Evolutionary conservation across 257 asterid genomes (phyloP), one percentile per base, ranked within the genome.

Genomic region (Forsythia viridissima): DNA sequence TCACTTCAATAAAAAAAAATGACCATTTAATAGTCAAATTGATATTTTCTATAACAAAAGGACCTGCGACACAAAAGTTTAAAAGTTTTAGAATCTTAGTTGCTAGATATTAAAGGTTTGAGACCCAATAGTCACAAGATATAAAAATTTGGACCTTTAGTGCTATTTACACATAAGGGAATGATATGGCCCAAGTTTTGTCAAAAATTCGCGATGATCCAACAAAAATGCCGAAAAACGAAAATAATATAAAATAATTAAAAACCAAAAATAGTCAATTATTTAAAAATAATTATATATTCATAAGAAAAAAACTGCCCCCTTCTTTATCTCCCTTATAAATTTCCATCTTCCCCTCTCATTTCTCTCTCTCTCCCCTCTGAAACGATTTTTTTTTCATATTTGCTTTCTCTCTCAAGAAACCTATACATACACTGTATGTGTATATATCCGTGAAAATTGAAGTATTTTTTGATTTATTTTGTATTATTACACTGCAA

Each of bases 401-500:
- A 86, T 77, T 76, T 79, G 76, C 75, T 74, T 41, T 43, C 44
- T 77, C 39, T 74, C 70, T 82, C 83, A 21, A 36, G 55, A 41
- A 59, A 67, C 71, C 61, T 37, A 30, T 76, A 5, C 15, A 61
- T 21, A 18, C 48, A 34, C 34, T 72, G 13, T 71, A 5, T 67
- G 63, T 55, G 34, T 36, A 8, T 67, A 2, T 61, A 13, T 18
- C 55, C 80, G 81, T 76, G 86, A 82, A 75, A 82, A 77, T 78
- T 70, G 81, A 77, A 86, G 84, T 76, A 79, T 86, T 74, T 79
- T 82, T 76, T 85, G 11, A 30, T 18, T 13, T 12, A 12, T 79
- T 57, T 72, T 65, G 79, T 52, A 70, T 89, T 59, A 38, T 65
- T 80, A 71, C 82, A 78, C 88, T 80, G 89, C 82, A 85, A 85